Evolutionary conservation across 2,329 filamentous ascomycete species (phyloP), one percentile per base, ranked within the genome.

Genomic region (Beauveria scarabaeidicola): DNA sequence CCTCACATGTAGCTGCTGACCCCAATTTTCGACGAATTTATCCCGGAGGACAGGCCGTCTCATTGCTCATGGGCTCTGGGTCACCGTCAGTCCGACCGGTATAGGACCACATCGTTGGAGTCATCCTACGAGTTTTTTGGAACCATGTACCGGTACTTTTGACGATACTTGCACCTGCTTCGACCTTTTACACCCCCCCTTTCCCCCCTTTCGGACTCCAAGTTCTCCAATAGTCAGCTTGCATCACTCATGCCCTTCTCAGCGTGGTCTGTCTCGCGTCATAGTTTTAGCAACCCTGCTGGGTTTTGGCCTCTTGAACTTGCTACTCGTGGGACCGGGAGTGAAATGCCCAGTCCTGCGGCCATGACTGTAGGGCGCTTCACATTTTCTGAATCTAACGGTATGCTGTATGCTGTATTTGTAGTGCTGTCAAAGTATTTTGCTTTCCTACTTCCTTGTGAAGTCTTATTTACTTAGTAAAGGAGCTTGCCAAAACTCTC

Each of bases 11-110:
- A 38, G 25, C 36, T 40, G 6, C 17, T 43, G 51, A 58, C 55
- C 36, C 55, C 55, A 58, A 58, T 32, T 51, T 13, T 13, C 17
- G 11, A 60, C 58, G 58, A 60, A 47, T 52, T 50, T 52, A 52
- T 51, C 10, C 38, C 58, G 58, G 58, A 56, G n/a, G 4, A 25
- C 32, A 36, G 13, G 15, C 13, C 27, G 13, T 15, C 3, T 6
- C 13, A 25, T 52, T 50, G n/a, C 9, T 19, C n/a, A 36, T 51
- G 5, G n/a, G 17, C n/a, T 43, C 15, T 53, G 10, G 19, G 36
- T n/a, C 32, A 13, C 25, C 9, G 25, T 23, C 25, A 13, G 8
- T 36, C 32, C 9, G 36, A 19, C 48, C 57, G 57, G 27, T 53
- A 38, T 53, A 59, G 57, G 57, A 47, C 17, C 21, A 5, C n/a